Conservation (phyloP, 1,139 yeast genomes). For the Scheffersomyces illinoinensis region DNA sequence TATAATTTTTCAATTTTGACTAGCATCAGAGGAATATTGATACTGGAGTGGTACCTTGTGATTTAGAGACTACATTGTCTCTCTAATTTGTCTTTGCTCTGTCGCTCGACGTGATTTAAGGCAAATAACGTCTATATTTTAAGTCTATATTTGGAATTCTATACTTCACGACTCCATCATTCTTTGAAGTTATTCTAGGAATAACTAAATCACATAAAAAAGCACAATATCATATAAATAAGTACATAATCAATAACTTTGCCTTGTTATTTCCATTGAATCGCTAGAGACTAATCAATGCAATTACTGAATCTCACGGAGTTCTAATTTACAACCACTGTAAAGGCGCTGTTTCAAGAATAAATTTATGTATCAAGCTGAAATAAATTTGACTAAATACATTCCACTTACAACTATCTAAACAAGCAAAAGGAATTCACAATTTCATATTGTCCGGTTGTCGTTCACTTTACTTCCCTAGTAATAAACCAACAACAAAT, state of each 20-base stretch:
- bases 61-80: no score
- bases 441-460: not conserved
- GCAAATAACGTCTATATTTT: no score
- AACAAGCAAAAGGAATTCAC: not conserved
- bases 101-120: no score
- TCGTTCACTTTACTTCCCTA: not conserved
- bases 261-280: not conserved
- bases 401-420: not conserved
- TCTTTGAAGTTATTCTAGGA: no score
- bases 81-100: no score
- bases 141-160: no score
- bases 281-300: not conserved
- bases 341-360: not conserved
- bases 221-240: not conserved
- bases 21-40: not conserved
- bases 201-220: not conserved
- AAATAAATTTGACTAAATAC: not conserved
- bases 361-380: not conserved
- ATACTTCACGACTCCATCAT: no score
- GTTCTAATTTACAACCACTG: not conserved
- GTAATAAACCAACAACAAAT: not conserved
- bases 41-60: not conserved
- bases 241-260: not conserved
- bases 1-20: no score
- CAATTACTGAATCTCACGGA: not conserved